Percentiles rank a stretch among this genome's conserved stretches.
Evolutionary conservation across 345 rosid species (phyloP).

Genomic region (Durio zibethinus): DNA sequence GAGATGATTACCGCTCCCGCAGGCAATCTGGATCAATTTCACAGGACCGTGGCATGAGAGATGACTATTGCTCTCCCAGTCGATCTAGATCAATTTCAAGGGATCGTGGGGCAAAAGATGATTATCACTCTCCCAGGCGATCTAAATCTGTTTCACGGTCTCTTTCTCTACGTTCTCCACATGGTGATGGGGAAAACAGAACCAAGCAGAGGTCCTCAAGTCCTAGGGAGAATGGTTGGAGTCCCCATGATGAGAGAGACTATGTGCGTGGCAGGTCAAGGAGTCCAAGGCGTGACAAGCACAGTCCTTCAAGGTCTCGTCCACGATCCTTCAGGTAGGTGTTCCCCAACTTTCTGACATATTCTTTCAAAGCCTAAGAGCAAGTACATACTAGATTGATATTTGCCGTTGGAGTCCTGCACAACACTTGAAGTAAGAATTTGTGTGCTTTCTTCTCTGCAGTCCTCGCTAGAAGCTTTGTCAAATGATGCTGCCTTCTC

Average conservation of each 20-base stretch:
- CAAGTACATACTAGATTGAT: not conserved
- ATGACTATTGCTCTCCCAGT: slow-evolving; percentile 43
- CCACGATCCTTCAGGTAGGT: slow-evolving; percentile 53
- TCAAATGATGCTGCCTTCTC: not conserved
- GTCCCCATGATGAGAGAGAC: slow-evolving; percentile 39
- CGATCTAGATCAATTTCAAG: slow-evolving; percentile 62
- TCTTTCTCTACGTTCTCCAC: slow-evolving; percentile 45
- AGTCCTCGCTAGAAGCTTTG: slow-evolving; percentile 23
- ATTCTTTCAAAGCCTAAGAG: not conserved
- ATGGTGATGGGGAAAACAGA: slow-evolving; percentile 36
- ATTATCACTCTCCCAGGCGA: slow-evolving; percentile 42
- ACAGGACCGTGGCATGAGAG: slow-evolving; percentile 31
- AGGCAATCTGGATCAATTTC: slow-evolving; percentile 60
- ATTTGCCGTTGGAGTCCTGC: not conserved
- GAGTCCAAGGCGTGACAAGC: slow-evolving; percentile 40
- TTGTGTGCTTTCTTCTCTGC: slow-evolving; percentile 10
- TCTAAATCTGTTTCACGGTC: slow-evolving; percentile 61
- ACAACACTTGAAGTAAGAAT: not conserved
- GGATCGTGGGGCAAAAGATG: slow-evolving; percentile 43
- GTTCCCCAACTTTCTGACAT: not conserved
- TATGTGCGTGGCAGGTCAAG: slow-evolving; percentile 38
- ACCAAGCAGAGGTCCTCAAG: slow-evolving; percentile 41
- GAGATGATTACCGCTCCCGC: slow-evolving; percentile 48
- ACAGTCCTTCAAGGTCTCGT: slow-evolving; percentile 48
- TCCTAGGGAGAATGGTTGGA: slow-evolving; percentile 44